These are phyloP conservation scores for Volvariella volvacea DNA, from an alignment of 1,284 basidiomycete species.

Conservation along the genomic window DNA sequence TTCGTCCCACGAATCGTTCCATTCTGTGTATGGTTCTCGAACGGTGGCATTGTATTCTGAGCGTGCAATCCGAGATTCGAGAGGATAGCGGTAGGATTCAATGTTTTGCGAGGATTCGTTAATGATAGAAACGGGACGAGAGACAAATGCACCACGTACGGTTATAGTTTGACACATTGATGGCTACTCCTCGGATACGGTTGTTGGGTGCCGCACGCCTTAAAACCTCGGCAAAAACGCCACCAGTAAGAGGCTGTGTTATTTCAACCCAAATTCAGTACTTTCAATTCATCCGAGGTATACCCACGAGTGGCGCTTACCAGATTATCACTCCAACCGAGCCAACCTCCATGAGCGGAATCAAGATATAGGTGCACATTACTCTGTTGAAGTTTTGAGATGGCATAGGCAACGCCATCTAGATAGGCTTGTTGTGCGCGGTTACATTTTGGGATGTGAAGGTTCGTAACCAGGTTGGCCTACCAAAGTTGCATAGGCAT, in stretches of 20 bases:
- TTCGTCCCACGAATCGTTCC: conserved; percentile 18
- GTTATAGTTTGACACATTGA: conserved; percentile 22
- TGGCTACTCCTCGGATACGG: conserved; percentile 36
- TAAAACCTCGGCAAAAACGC: conserved; percentile 29
- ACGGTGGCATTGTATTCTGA: conserved; percentile 10
- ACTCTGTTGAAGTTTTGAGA: conserved; percentile 32
- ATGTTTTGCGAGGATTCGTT: too few species aligned
- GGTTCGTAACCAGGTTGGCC: conserved; percentile 34
- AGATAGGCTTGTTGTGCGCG: conserved; percentile 17
- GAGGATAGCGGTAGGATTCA: too few species aligned
- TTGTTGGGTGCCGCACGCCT: conserved; percentile 30
- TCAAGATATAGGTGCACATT: conserved; percentile 40
- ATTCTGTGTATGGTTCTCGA: conserved; percentile 16
- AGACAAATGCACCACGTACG: too few species aligned
- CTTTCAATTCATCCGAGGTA: too few species aligned
- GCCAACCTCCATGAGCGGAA: conserved; percentile 45
- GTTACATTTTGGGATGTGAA: conserved; percentile 34
- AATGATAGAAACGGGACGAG: too few species aligned
- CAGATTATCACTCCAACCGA: conserved; percentile 27
- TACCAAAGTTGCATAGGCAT: conserved; percentile 3
- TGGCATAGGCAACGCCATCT: conserved; percentile 34
- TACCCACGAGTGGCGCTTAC: too few species aligned
- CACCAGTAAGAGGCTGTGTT: conserved; percentile 27
- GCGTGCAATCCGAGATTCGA: neutral
- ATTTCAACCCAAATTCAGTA: too few species aligned